These are phyloP conservation scores for Ascochyta koolunga DNA, from an alignment of 2,329 filamentous ascomycete species.

Conservation along the genomic window DNA sequence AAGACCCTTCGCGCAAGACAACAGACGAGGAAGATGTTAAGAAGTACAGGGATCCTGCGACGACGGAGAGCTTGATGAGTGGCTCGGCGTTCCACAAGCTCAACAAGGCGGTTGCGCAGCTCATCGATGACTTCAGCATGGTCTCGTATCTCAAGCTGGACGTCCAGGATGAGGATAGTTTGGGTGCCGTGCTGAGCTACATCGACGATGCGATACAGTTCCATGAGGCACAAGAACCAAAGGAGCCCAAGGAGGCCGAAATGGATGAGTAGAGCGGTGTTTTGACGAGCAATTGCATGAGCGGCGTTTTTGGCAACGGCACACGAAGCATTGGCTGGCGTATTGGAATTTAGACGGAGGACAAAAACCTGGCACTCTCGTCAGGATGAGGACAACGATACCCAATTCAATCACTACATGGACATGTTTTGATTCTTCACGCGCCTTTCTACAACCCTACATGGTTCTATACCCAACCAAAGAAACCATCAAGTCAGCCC, in stretches of 20 bases:
- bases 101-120: constrained; percentile 83
- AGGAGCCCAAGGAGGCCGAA: constrained; percentile 67
- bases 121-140: constrained; percentile 98
- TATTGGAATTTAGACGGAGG: background rate
- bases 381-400: constrained; percentile 9
- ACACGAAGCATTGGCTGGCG: constrained; percentile 14
- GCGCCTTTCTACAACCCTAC: background rate
- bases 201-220: constrained; percentile 95
- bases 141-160: constrained; percentile 92
- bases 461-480: background rate
- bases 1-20: constrained; percentile 66
- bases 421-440: background rate
- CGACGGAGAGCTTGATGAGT: constrained; percentile 74
- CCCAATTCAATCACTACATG: constrained; percentile 4
- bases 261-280: constrained; percentile 10
- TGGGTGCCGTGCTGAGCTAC: constrained; percentile 82
- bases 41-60: constrained; percentile 64
- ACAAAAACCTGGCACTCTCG: background rate
- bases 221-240: constrained; percentile 90
- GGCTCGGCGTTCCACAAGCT: constrained; percentile 81
- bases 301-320: constrained; percentile 10
- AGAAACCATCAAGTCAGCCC: constrained; percentile 5
- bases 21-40: constrained; percentile 56
- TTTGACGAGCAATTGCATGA: constrained; percentile 7
- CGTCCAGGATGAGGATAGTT: constrained; percentile 88